A percentile compares a stretch with the other conserved stretches of the same genome.
These are phyloP conservation scores for Garcileccinum viscosum DNA, from an alignment of 1,284 basidiomycete genomes.

Conservation along the genomic window DNA sequence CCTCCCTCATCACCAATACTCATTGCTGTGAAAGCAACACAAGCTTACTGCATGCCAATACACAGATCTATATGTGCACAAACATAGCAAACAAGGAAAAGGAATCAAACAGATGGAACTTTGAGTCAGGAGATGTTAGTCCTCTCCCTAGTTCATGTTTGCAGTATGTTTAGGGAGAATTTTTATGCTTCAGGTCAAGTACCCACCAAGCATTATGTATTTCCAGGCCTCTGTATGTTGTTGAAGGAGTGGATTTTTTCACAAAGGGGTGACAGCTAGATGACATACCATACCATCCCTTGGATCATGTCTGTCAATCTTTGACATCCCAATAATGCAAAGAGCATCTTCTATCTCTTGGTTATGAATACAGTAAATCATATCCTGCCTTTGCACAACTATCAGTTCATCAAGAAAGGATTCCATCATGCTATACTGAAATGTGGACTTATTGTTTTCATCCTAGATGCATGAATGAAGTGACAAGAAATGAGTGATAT, in stretches of 20 bases:
- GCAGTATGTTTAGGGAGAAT: constrained; percentile 70
- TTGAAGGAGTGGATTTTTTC: constrained; percentile 26
- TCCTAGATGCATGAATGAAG: constrained; percentile 74
- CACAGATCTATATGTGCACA: background rate
- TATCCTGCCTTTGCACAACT: constrained; percentile 65
- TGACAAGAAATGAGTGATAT: constrained; percentile 81
- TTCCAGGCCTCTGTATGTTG: constrained; percentile 2
- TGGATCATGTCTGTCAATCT: constrained; percentile 4
- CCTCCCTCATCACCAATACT: constrained; percentile 3
- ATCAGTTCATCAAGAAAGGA: constrained; percentile 31
- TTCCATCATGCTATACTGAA: constrained; percentile 38
- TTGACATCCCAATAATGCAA: constrained; percentile 26
- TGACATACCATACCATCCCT: background rate
- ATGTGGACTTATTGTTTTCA: constrained; percentile 82
- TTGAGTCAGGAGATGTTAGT: constrained; percentile 25
- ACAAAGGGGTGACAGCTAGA: constrained; percentile 6
- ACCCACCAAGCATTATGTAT: constrained; percentile 14
- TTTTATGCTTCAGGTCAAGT: constrained; percentile 20
- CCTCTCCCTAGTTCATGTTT: constrained; percentile 57
- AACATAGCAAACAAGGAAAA: constrained; percentile 9
- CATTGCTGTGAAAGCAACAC: constrained; percentile 6
- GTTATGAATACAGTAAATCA: constrained; percentile 21
- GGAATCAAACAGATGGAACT: constrained; percentile 6
- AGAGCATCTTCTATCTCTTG: constrained; percentile 18
- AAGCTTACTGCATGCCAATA: constrained; percentile 9